These are phyloP conservation scores for Sarocladium brachiariae DNA, from an alignment of 2,329 filamentous ascomycete species.

Conservation along the genomic window DNA sequence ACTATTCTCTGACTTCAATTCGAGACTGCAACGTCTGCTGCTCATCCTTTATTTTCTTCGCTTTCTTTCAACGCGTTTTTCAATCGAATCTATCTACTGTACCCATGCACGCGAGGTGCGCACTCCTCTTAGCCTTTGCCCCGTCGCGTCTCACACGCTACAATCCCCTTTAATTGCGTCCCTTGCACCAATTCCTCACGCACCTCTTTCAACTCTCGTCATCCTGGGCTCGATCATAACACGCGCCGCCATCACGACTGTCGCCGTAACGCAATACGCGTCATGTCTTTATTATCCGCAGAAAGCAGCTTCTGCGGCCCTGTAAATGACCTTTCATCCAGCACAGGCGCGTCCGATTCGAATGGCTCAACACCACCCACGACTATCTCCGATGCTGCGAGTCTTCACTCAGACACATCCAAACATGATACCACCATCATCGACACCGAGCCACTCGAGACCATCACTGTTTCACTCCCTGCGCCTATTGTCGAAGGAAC, in stretches of 20 bases:
- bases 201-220: neutral
- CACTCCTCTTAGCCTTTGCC: conserved; percentile 5
- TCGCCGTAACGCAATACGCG: conserved; percentile 4
- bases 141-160: conserved; percentile 8
- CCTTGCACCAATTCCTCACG: neutral
- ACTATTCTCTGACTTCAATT: neutral
- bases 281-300: conserved; percentile 11
- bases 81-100: neutral
- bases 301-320: conserved; percentile 24
- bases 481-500: conserved; percentile 23
- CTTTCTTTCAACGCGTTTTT: neutral
- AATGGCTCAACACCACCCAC: conserved; percentile 58
- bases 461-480: conserved; percentile 14
- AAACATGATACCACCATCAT: conserved; percentile 32
- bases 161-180: conserved; percentile 9
- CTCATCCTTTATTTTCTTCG: neutral
- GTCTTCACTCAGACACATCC: conserved; percentile 41
- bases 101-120: conserved; percentile 8
- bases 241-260: conserved; percentile 16
- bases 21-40: neutral
- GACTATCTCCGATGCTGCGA: conserved; percentile 55
- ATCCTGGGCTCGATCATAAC: neutral
- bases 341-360: conserved; percentile 44
- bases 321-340: conserved; percentile 35
- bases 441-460: conserved; percentile 17